Evolutionary conservation across 2,329 filamentous ascomycete species (phyloP).

Genomic region (Colletotrichum spaethianum): DNA sequence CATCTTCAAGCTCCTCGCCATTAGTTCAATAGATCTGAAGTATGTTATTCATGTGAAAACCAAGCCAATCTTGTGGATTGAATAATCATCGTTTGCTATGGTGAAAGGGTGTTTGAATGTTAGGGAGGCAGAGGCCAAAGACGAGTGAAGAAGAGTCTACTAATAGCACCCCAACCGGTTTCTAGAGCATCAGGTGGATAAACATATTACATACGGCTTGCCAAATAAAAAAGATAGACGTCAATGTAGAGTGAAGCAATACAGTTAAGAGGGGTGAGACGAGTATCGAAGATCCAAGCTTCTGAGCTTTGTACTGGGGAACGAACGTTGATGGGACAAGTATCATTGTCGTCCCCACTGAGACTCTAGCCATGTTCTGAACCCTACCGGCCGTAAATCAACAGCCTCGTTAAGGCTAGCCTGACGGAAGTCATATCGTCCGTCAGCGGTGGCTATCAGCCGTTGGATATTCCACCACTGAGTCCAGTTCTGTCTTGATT

Average conservation of each 20-base stretch:
- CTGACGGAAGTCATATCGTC: constrained; percentile 75
- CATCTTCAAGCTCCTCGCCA: constrained; percentile 21
- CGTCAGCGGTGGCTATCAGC: constrained; percentile 77
- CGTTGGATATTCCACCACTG: constrained; percentile 70
- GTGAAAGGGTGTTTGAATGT: too few relatives aligned
- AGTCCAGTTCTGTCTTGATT: constrained; percentile 62
- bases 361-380: constrained; percentile 69
- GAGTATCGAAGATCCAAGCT: not conserved
- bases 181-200: not conserved
- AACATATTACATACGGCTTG: not conserved
- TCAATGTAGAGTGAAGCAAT: not conserved
- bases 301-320: not conserved
- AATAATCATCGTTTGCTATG: not conserved
- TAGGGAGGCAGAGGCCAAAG: not conserved
- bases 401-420: constrained; percentile 72
- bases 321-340: constrained; percentile 20
- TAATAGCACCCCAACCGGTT: not conserved
- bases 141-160: not conserved
- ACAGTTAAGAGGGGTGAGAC: not conserved
- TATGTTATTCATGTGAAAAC: not conserved
- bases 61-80: not conserved
- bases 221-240: not conserved
- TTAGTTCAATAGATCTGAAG: not conserved
- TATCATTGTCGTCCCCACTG: constrained; percentile 55
- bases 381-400: constrained; percentile 62